phyloP scores from a whole-genome alignment of 352 stramenopile species.

The Bremia lactucae region DNA sequence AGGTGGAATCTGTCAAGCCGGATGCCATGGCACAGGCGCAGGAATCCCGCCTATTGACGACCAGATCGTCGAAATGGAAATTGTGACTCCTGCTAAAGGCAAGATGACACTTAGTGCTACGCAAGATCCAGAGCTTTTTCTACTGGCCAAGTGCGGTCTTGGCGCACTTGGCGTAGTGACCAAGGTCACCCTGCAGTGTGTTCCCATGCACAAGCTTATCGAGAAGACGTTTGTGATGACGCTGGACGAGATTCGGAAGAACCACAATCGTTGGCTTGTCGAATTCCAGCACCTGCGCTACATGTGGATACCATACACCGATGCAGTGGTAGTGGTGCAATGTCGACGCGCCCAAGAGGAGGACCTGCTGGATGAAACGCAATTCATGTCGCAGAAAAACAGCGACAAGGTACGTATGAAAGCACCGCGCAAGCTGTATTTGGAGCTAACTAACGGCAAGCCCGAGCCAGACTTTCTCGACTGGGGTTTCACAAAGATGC shows the following conservation, averaged over 20 bases:
- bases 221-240: conserved; percentile 91
- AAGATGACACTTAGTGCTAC: conserved; percentile 81
- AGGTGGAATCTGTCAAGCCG: conserved; percentile 91
- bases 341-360: conserved; percentile 49
- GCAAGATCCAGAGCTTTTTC: conserved; percentile 81
- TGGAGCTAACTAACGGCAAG: conserved; percentile 47
- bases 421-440: conserved; percentile 70
- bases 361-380: conserved; percentile 27
- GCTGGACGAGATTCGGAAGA: conserved; percentile 70
- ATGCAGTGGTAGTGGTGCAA: conserved; percentile 91
- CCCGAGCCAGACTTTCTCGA: conserved; percentile 53
- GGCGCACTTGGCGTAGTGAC: conserved; percentile 93
- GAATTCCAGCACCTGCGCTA: conserved; percentile 88
- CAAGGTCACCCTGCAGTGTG: conserved; percentile 92
- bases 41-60: conserved; percentile 94
- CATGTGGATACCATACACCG: conserved; percentile 99
- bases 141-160: conserved; percentile 89
- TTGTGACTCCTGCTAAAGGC: conserved; percentile 90
- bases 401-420: conserved; percentile 58
- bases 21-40: conserved; percentile 93
- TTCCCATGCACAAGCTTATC: conserved; percentile 87
- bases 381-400: conserved; percentile 34
- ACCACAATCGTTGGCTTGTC: conserved; percentile 65
- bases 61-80: conserved; percentile 92
- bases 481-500: conserved; percentile 79